These are phyloP conservation scores for Leccinum pallidistipes DNA, from an alignment of 1,284 basidiomycete species.

Conservation along the genomic window DNA sequence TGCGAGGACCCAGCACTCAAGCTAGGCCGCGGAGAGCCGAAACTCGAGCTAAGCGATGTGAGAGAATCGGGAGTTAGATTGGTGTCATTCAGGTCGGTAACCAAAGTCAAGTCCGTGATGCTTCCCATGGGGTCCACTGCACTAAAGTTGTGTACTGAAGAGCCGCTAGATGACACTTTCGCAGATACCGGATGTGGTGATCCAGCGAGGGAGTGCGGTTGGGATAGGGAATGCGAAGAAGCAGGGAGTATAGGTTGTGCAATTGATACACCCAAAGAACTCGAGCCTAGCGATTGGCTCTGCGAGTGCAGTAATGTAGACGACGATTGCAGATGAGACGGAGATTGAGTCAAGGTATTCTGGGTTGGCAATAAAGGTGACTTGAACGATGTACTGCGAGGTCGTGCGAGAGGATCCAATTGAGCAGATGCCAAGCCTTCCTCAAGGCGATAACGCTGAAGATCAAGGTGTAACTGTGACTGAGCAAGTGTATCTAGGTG, in stretches of 20 bases:
- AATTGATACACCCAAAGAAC: slow-evolving; percentile 18
- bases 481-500: slow-evolving; percentile 26
- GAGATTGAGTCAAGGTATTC: slow-evolving; percentile 20
- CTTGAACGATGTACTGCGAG: slow-evolving; percentile 27
- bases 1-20: slow-evolving; percentile 31
- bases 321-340: slow-evolving; percentile 20
- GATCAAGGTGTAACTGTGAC: slow-evolving; percentile 27
- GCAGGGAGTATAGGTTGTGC: slow-evolving; percentile 24
- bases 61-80: slow-evolving; percentile 28
- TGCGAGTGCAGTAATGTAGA: slow-evolving; percentile 25
- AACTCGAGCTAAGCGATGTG: slow-evolving; percentile 28
- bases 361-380: slow-evolving; percentile 25
- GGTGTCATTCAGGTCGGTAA: slow-evolving; percentile 30
- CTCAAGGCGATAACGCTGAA: slow-evolving; percentile 30
- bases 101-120: slow-evolving; percentile 22
- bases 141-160: slow-evolving; percentile 23
- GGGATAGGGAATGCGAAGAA: slow-evolving; percentile 26
- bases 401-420: slow-evolving; percentile 29
- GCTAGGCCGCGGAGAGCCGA: slow-evolving; percentile 28
- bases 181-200: slow-evolving; percentile 27
- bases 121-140: slow-evolving; percentile 15
- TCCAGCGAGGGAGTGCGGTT: slow-evolving; percentile 29
- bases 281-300: slow-evolving; percentile 16
- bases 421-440: slow-evolving; percentile 29
- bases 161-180: slow-evolving; percentile 21